Conservation (phyloP, 2,329 filamentous ascomycete genomes). For the Talaromyces sp. region DNA sequence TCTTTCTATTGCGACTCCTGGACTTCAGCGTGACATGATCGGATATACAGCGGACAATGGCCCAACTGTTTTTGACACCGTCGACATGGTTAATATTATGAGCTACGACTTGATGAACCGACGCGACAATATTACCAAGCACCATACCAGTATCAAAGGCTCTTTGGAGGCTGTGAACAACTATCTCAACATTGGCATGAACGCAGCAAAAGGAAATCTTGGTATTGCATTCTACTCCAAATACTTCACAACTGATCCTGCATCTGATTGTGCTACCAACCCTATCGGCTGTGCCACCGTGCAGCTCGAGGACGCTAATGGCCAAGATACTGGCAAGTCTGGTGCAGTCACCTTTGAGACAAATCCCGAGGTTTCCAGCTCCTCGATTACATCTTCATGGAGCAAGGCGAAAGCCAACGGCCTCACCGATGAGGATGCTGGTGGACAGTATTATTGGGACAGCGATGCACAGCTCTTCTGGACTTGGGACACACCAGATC, state of each 20-base stretch:
- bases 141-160: constrained; percentile 61
- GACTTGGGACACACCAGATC: constrained; percentile 66
- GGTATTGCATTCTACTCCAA: constrained; percentile 69
- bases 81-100: constrained; percentile 70
- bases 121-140: constrained; percentile 60
- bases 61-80: constrained; percentile 55
- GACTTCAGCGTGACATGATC: constrained; percentile 61
- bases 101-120: constrained; percentile 70
- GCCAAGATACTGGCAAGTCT: constrained; percentile 56
- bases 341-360: constrained; percentile 50
- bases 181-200: constrained; percentile 58
- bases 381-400: constrained; percentile 57
- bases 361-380: constrained; percentile 29
- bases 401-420: constrained; percentile 52
- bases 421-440: constrained; percentile 54
- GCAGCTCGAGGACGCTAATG: constrained; percentile 58
- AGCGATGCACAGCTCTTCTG: constrained; percentile 59
- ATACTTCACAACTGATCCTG: constrained; percentile 57
- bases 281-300: constrained; percentile 60
- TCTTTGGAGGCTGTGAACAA: constrained; percentile 55
- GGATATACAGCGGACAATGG: constrained; percentile 59
- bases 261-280: constrained; percentile 42
- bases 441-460: constrained; percentile 70
- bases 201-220: constrained; percentile 57
- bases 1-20: constrained; percentile 66